Evolutionary conservation across 139 green algal species (phyloP), one percentile per base, ranked within the genome.

Genomic region (Tetradesmus lagerheimii): DNA sequence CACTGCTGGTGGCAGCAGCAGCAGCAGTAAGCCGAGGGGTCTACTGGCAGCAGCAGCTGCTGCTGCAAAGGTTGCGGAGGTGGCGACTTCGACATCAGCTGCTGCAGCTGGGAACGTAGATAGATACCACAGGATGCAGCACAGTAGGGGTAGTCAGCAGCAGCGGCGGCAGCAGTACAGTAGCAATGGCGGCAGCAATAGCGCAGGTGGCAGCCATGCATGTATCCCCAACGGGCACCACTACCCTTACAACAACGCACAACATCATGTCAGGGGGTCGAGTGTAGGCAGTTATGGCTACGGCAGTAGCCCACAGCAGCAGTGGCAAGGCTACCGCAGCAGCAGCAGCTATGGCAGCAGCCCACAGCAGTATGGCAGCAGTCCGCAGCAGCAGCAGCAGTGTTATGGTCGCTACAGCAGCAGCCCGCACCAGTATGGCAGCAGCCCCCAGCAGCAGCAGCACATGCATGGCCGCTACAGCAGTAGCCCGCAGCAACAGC

Each of bases 381-480:
- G 62, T 31, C 43, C 38, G 16, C 15, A 71, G 57, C 45, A 16
- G 38, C 23, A 35, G 31, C 45, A 27, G 39, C 43, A 85, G 34
- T 85, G 79, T 27, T 85, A 85, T 35, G 31, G 27, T 23, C 20
- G 34, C 34, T 67, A 85, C 39, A 31, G 38, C 38, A 47, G 43
- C 38, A 85, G 79, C 41, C 79, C 79, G 15, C 43, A 64, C 27
- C 38, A 45, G 57, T 64, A 64, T 53, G 37, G 84, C 84, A 89
- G 38, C 84, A 89, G 84, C 45, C 45, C 80, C 31, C 82, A 87
- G 82, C 82, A 87, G 81, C 81, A 87, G 50, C 82, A 77, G 50
- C 82, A 78, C 8, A n/a, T 3, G n/a, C 64, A 80, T 35, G 38
- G 64, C 34, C 25, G 37, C 38, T 64, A 64, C 29, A 18, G 62